Evolutionary conservation across 305 asterid genomes (phyloP).

Genomic region (Rubia tinctorum): DNA sequence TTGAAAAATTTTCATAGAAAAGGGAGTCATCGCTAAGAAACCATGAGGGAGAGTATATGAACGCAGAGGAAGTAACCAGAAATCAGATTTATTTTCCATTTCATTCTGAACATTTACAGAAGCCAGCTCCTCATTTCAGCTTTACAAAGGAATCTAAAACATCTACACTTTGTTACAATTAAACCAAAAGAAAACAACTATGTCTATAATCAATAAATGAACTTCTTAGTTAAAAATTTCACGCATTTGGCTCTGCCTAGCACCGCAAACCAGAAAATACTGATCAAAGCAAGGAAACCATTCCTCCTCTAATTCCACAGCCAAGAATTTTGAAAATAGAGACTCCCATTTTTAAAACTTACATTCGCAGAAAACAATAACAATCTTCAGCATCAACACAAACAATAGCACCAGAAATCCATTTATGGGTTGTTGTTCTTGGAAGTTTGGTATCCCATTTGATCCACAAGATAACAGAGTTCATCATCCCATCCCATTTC

Average conservation of each 20-base stretch:
- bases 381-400: neutral
- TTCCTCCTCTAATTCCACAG: neutral
- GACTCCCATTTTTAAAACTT: too few species aligned
- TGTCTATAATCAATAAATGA: too few species aligned
- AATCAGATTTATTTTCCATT: too few species aligned
- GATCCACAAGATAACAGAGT: conserved; percentile 27
- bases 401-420: conserved; percentile 4
- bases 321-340: neutral
- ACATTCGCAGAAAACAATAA: too few species aligned
- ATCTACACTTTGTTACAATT: neutral
- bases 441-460: conserved; percentile 24
- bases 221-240: neutral
- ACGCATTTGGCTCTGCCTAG: conserved; percentile 17
- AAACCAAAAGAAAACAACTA: neutral
- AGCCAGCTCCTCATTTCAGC: neutral
- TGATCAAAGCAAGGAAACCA: neutral
- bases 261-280: neutral
- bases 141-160: neutral
- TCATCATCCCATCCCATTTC: conserved; percentile 33
- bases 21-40: too few species aligned
- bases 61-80: too few species aligned
- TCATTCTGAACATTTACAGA: neutral
- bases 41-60: too few species aligned
- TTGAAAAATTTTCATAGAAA: too few species aligned
- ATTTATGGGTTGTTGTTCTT: neutral